Evolutionary conservation across 2,329 filamentous ascomycete species (phyloP).

Genomic region (Stemphylium vesicarium): DNA sequence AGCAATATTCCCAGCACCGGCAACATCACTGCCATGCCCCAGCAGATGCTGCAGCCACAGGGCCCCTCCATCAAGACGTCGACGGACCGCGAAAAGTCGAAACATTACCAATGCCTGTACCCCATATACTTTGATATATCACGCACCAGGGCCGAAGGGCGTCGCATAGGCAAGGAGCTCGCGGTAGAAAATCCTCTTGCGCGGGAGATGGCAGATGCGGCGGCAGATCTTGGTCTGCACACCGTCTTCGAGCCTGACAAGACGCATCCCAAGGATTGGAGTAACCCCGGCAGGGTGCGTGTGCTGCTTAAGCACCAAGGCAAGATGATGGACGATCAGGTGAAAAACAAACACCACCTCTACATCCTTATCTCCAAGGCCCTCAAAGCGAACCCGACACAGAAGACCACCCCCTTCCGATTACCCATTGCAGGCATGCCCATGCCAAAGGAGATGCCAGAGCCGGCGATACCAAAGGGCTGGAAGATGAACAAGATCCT

Average conservation of each 20-base stretch:
- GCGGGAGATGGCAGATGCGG: conserved; percentile 84
- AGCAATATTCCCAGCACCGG: conserved; percentile 40
- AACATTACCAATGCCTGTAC: conserved; percentile 87
- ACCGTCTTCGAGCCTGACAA: conserved; percentile 90
- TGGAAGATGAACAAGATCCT: conserved; percentile 89
- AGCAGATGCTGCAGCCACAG: conserved; percentile 45
- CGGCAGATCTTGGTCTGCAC: conserved; percentile 66
- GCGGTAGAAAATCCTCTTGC: conserved; percentile 88
- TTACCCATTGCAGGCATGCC: conserved; percentile 77
- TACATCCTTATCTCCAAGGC: conserved; percentile 81
- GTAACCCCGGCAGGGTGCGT: conserved; percentile 89
- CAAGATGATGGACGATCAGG: conserved; percentile 55
- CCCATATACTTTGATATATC: conserved; percentile 90
- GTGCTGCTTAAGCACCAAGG: conserved; percentile 73
- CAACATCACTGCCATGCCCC: conserved; percentile 34
- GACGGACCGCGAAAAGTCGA: conserved; percentile 63
- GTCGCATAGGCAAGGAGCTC: conserved; percentile 73
- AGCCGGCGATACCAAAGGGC: conserved; percentile 73
- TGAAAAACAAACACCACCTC: conserved; percentile 85
- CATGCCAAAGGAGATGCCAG: conserved; percentile 69
- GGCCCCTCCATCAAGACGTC: conserved; percentile 51
- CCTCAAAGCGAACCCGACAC: conserved; percentile 78
- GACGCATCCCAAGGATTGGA: conserved; percentile 95
- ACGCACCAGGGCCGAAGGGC: conserved; percentile 76
- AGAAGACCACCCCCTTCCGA: conserved; percentile 71